Conservation (phyloP, 2,329 filamentous ascomycete genomes). For the Chrysoporthe cubensis region DNA sequence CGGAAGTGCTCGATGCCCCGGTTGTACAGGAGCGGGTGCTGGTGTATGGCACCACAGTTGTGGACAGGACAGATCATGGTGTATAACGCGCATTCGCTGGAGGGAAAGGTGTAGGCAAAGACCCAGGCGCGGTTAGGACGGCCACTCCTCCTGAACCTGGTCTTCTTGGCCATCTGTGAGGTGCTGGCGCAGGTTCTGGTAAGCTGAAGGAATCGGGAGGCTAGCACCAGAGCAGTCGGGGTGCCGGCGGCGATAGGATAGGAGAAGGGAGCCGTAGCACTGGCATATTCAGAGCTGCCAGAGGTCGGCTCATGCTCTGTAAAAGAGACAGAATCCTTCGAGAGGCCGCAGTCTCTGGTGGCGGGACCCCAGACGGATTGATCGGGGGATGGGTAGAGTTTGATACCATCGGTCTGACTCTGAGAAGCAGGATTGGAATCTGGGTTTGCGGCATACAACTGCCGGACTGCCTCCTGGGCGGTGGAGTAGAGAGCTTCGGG, state of each 20-base stretch:
- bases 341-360: not conserved
- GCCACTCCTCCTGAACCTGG: not conserved
- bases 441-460: not conserved
- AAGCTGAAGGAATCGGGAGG: not conserved
- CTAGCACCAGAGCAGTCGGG: not conserved
- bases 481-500: not conserved
- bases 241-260: not conserved
- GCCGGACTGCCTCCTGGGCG: not conserved
- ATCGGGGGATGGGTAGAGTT: not conserved
- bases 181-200: not conserved
- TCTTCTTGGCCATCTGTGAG: not conserved
- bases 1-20: not conserved
- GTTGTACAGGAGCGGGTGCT: not conserved
- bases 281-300: not conserved
- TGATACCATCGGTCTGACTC: not conserved
- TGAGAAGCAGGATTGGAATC: not conserved
- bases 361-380: not conserved
- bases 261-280: not conserved
- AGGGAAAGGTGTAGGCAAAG: constrained; percentile 4
- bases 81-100: not conserved
- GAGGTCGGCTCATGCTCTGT: not conserved
- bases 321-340: not conserved
- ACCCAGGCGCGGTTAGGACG: constrained; percentile 5
- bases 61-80: not conserved
- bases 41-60: not conserved